These are phyloP conservation scores for Aspergillus hiratsukae DNA, from an alignment of 2,329 filamentous ascomycete genomes.

Conservation along the genomic window DNA sequence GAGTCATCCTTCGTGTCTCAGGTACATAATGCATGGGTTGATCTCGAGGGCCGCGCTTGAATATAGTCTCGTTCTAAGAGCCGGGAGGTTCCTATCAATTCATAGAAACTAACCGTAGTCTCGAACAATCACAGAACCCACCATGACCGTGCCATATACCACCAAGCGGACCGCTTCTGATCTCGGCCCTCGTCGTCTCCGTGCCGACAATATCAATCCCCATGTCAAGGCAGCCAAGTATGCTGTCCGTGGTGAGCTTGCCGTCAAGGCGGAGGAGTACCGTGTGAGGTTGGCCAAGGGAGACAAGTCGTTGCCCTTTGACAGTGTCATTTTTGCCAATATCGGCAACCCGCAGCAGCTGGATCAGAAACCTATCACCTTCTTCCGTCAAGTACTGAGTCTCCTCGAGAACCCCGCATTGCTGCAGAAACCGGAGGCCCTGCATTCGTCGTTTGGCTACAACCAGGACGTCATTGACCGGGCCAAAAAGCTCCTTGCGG, in stretches of 20 bases:
- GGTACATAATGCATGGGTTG: background rate
- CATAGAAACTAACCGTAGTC: slow-evolving; percentile 4
- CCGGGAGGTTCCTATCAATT: slow-evolving; percentile 11
- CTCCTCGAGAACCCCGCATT: slow-evolving; percentile 84
- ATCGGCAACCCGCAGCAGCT: slow-evolving; percentile 99
- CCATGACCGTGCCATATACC: slow-evolving; percentile 22
- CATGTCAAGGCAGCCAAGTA: slow-evolving; percentile 85
- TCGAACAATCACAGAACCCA: slow-evolving; percentile 20
- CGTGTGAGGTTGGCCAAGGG: slow-evolving; percentile 62
- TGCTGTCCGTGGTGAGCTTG: slow-evolving; percentile 92
- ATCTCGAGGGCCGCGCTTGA: background rate
- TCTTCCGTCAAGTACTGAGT: slow-evolving; percentile 95
- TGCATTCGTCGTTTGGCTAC: slow-evolving; percentile 74
- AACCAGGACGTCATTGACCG: slow-evolving; percentile 83
- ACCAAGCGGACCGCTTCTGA: slow-evolving; percentile 44
- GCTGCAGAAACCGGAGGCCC: slow-evolving; percentile 75
- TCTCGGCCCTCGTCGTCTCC: slow-evolving; percentile 51
- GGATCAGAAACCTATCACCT: slow-evolving; percentile 98
- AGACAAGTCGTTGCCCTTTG: slow-evolving; percentile 67
- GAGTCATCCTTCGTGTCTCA: background rate
- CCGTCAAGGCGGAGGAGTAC: slow-evolving; percentile 88
- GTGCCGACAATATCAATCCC: slow-evolving; percentile 85
- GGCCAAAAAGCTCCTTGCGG: slow-evolving; percentile 72
- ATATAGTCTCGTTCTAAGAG: background rate
- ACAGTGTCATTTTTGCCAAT: slow-evolving; percentile 91